Conservation (phyloP, 2,329 filamentous ascomycete genomes). For the Clarireedia hainanense region DNA sequence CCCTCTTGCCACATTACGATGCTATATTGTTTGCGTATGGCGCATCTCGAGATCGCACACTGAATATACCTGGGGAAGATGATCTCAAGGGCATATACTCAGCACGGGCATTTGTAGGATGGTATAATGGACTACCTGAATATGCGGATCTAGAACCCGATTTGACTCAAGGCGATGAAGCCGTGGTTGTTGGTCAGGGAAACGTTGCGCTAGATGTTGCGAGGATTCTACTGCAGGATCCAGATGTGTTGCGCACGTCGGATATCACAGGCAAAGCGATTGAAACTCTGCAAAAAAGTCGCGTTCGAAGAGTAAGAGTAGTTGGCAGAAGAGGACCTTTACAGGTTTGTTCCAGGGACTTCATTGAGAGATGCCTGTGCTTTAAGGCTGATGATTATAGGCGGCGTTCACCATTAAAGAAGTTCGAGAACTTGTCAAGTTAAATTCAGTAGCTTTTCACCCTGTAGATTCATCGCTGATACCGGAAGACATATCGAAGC, state of each 20-base stretch:
- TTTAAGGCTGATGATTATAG: slow-evolving; percentile 33
- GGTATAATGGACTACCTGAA: slow-evolving; percentile 95
- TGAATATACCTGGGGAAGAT: slow-evolving; percentile 75
- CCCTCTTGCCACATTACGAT: slow-evolving; percentile 77
- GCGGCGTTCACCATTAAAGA: slow-evolving; percentile 96
- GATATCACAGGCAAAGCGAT: slow-evolving; percentile 86
- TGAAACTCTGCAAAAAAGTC: slow-evolving; percentile 62
- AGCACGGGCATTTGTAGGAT: slow-evolving; percentile 88
- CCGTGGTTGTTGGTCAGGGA: slow-evolving; percentile 85
- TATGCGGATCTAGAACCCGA: slow-evolving; percentile 66
- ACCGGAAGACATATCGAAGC: slow-evolving; percentile 56
- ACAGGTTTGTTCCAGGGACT: slow-evolving; percentile 49
- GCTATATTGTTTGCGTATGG: slow-evolving; percentile 90
- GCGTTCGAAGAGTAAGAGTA: slow-evolving; percentile 72
- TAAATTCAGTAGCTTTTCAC: slow-evolving; percentile 64
- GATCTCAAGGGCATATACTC: slow-evolving; percentile 69
- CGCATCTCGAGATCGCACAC: slow-evolving; percentile 70
- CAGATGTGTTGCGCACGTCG: slow-evolving; percentile 67
- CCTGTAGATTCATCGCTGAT: slow-evolving; percentile 59
- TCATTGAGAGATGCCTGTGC: neutral
- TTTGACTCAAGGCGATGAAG: slow-evolving; percentile 68
- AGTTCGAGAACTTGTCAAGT: slow-evolving; percentile 74
- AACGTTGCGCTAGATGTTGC: slow-evolving; percentile 95
- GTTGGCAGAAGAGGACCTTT: slow-evolving; percentile 83
- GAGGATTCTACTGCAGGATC: slow-evolving; percentile 70